Conservation (phyloP, 2,329 filamentous ascomycete genomes). For the Chaetomium strumarium region DNA sequence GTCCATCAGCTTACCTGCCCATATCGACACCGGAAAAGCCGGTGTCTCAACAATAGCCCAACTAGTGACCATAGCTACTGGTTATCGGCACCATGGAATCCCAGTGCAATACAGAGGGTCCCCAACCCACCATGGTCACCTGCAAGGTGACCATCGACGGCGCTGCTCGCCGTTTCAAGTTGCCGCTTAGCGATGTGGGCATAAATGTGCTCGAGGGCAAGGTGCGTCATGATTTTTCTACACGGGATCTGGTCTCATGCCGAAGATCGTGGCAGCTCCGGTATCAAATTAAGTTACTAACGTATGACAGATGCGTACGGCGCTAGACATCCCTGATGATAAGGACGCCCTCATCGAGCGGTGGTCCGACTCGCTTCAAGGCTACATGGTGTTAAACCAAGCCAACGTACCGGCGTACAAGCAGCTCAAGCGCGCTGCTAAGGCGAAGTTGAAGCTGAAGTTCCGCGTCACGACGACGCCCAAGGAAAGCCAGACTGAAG, state of each 20-base stretch:
- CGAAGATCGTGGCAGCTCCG: neutral
- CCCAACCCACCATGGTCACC: conserved; percentile 70
- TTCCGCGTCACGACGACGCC: conserved; percentile 58
- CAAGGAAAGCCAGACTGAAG: conserved; percentile 26
- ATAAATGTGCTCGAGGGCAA: conserved; percentile 70
- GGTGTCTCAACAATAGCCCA: too few relatives aligned
- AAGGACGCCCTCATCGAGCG: conserved; percentile 71
- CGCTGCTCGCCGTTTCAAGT: conserved; percentile 74
- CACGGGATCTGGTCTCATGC: too few relatives aligned
- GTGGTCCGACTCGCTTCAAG: conserved; percentile 85
- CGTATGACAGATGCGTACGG: conserved; percentile 56
- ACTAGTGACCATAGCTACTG: neutral
- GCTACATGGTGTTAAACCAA: conserved; percentile 73
- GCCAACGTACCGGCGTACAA: conserved; percentile 83
- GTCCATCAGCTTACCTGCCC: neutral
- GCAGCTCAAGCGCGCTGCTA: conserved; percentile 92
- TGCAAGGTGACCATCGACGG: conserved; percentile 80
- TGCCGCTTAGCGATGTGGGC: conserved; percentile 78
- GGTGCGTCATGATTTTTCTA: conserved; percentile 51
- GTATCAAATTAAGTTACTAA: neutral
- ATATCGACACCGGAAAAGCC: too few relatives aligned
- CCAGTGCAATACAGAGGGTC: conserved; percentile 30
- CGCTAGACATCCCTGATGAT: conserved; percentile 59
- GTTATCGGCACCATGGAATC: conserved; percentile 32
- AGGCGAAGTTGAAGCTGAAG: conserved; percentile 96